Percentiles rank a stretch among this genome's conserved stretches.
phyloP scores from a whole-genome alignment of 192 early-diverging fungal genomes.

The Ramicandelaber brevisporus region DNA sequence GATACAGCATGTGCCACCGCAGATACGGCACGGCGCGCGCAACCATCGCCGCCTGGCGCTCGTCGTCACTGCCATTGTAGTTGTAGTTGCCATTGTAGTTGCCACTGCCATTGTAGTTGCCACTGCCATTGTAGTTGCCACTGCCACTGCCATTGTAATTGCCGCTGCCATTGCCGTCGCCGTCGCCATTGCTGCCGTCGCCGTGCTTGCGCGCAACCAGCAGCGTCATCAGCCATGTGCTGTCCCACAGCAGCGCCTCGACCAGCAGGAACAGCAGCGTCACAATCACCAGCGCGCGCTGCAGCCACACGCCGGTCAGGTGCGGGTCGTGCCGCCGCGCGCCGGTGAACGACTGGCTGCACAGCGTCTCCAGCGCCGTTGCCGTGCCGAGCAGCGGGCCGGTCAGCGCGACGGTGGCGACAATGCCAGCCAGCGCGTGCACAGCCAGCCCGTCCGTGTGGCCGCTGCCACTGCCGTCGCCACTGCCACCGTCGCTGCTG shows the following conservation, averaged over 20 bases:
- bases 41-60: no score
- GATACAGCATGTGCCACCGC: conserved; percentile 33
- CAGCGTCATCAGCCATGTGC: conserved; percentile 26
- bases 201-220: no score
- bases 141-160: no score
- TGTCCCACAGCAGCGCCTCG: conserved; percentile 30
- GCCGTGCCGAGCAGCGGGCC: conserved; percentile 34
- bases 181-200: no score
- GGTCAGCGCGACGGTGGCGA: no score
- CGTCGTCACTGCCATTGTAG: conserved; percentile 17
- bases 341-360: conserved; percentile 42
- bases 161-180: no score
- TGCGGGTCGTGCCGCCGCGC: conserved; percentile 30
- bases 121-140: no score
- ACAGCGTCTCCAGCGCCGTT: conserved; percentile 51
- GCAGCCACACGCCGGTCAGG: conserved; percentile 37
- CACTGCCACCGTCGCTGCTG: no score
- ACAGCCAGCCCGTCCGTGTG: no score
- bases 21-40: conserved; percentile 33
- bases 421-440: no score
- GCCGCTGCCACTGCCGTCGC: no score
- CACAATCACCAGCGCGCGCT: conserved; percentile 55
- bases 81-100: conserved; percentile 8
- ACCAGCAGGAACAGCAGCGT: conserved; percentile 32
- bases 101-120: no score